Base-by-base conservation (phyloP, 176 grass and related monocot species). In the Carex pumila region DNA sequence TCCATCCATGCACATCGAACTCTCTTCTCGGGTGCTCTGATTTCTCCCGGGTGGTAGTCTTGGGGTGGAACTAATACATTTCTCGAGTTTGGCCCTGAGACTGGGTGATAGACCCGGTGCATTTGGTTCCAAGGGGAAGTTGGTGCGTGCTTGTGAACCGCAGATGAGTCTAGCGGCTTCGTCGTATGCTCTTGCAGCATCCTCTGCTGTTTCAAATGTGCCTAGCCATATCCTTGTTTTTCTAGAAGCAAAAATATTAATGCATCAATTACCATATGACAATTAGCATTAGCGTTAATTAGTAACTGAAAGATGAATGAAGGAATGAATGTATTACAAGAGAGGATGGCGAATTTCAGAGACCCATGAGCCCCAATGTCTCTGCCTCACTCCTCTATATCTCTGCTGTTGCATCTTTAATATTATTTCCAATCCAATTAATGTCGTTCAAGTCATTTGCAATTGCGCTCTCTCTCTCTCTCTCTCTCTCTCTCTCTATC, bases 201-300 rank as follows among this genome's bases (percentile, higher is more conserved):
- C 92, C 81, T 94, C 94, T 47, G 94, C 94, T 10, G 92, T 94
- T 56, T 82, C 92, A 65, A 87, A 97, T 6, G 94, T 97, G 41
- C 94, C 94, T 19, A 97, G 83, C 94, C 94, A 97, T 84, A 97
- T 92, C 87, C 94, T 94, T 70, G 95, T 92, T 89, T 97, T 97
- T 85, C 94, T 97, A 39, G 79, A 22, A 65, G 10, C 74, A 88
- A 61, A 62, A 50, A 11, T 49, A 2, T 4, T 25, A 25, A 25
- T 25, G 25, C 25, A 25, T 25, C 25, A 25, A 45, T 45, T 49
- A 49, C 47, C 47, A 49, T 11, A 49, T 11, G 10, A 50, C 2
- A 2, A 50, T 50, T 11, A 50, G 45, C 45, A 45, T 2, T 34
- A 34, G 32, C 32, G 3, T 34, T 34, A 34, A 49, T 49, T 49